These are phyloP conservation scores for Paramecium primaurelia DNA, from an alignment of 73 alveolate genomes.

Conservation along the genomic window DNA sequence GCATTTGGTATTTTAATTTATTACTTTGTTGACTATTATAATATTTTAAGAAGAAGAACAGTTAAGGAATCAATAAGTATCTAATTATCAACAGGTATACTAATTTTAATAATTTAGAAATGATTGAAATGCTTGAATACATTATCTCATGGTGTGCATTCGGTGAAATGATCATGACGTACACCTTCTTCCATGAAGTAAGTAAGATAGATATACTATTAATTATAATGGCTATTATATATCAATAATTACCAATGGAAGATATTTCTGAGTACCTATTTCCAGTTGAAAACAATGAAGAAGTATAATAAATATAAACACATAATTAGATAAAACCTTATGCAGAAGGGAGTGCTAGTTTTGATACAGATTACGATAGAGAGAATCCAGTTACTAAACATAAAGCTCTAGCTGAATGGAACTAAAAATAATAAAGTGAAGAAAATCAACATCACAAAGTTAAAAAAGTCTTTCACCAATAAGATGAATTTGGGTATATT, in stretches of 20 bases:
- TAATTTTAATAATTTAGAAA: not conserved
- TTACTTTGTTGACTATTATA: constrained; percentile 52
- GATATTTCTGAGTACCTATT: constrained; percentile 52
- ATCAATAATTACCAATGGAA: constrained; percentile 43
- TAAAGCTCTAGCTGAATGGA: constrained; percentile 38
- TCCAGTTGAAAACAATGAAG: constrained; percentile 55
- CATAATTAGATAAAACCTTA: constrained; percentile 33
- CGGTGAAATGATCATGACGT: constrained; percentile 41
- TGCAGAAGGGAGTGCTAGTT: constrained; percentile 44
- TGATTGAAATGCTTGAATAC: constrained; percentile 56
- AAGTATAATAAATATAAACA: not conserved
- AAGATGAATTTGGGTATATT: not conserved
- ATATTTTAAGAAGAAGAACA: constrained; percentile 57
- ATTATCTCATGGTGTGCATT: constrained; percentile 52
- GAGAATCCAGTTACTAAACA: constrained; percentile 61
- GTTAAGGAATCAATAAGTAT: constrained; percentile 53
- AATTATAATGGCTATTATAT: constrained; percentile 24
- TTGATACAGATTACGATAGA: constrained; percentile 65
- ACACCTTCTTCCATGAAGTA: constrained; percentile 32
- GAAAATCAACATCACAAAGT: not conserved
- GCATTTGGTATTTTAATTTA: constrained; percentile 39
- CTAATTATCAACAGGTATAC: constrained; percentile 33
- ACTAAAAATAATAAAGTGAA: not conserved
- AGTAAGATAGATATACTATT: not conserved
- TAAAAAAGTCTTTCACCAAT: not conserved